Evolutionary conservation across 2,329 filamentous ascomycete species (phyloP), one percentile per base, ranked within the genome.

Genomic region (Bipolaris sorokiniana): DNA sequence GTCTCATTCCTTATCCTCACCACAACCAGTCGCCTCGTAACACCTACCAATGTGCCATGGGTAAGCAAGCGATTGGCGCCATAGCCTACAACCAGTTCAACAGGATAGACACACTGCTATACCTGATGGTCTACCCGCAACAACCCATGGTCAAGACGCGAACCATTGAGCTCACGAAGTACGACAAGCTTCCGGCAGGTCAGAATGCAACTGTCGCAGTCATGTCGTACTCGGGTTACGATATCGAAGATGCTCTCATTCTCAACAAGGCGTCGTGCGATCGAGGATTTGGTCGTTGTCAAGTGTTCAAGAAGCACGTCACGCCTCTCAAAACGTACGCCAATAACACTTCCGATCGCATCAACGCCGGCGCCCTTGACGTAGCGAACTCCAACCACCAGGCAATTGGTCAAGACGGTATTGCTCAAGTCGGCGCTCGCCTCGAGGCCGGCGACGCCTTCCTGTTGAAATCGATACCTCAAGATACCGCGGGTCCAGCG

Each of bases 1-100:
- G 95, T 41, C 83, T 99, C 36, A 99, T 99, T 74, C 95, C 95
- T 4, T 99, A 98, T 72, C 95, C 95, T 7, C 95, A 99, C 76
- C 95, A 99, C 82, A 99, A 99, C 78, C 95, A 99, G 77, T 99
- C 96, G 15, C 95, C 95, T 9, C 86, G 95, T 83, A 99, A 99
- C 75, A 99, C 95, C 0, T 99, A 99, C 73, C 94, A 98, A 83
- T 97, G 94, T 80, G 95, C 95, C 79, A 99, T 99, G 95, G 95
- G 95, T 85, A 99, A 99, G 80, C 95, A 99, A 90, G 95, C 95
- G 37, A 98, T 99, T 75, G 95, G 95, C 33, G 93, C 94, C 33
- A 98, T 99, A 73, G 95, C 94, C 15, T 96, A 97, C 74, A 99
- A 99, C 74, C 95, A 99, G 76, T 97, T 97, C 79, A 91, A 94